A percentile compares a stretch with the other conserved stretches of the same genome.
phyloP scores from a whole-genome alignment of 1,139 yeast species.

The Sugiyamaella grinbergsii region DNA sequence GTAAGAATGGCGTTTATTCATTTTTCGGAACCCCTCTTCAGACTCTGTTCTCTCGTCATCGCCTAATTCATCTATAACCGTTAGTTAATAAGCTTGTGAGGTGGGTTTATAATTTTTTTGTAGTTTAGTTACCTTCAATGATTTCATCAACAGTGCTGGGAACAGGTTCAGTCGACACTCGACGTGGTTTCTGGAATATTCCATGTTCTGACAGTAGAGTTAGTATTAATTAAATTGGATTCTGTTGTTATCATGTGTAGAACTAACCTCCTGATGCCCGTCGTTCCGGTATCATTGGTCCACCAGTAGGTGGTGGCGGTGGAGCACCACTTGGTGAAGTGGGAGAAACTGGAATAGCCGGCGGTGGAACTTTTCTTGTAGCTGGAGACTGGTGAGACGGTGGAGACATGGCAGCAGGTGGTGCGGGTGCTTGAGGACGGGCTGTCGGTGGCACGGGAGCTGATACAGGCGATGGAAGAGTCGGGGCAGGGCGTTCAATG shows the following conservation, averaged over 20 bases:
- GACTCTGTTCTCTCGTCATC: constrained; percentile 43
- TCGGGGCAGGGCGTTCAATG: not conserved
- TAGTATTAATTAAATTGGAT: not conserved
- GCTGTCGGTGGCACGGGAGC: constrained; percentile 21
- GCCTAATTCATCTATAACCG: constrained; percentile 36
- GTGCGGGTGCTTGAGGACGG: constrained; percentile 5
- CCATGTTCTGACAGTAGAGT: constrained; percentile 2
- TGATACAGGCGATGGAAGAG: constrained; percentile 20
- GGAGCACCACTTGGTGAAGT: not conserved
- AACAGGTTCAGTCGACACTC: constrained; percentile 12
- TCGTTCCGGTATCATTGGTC: constrained; percentile 8
- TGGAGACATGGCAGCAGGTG: not conserved
- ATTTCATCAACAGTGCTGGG: constrained; percentile 23
- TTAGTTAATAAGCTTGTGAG: constrained; percentile 8
- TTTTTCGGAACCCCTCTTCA: constrained; percentile 32
- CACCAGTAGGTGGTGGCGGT: not conserved
- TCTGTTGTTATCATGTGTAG: not conserved
- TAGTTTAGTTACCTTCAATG: constrained; percentile 19
- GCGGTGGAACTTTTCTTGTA: not conserved
- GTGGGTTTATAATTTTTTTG: constrained; percentile 5
- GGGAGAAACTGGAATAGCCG: not conserved
- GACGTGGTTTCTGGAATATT: not conserved
- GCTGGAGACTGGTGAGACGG: not conserved
- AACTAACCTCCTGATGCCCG: constrained; percentile 2
- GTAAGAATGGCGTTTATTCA: constrained; percentile 28